A percentile compares a stretch with the other conserved stretches of the same genome.
Conservation (phyloP, 495 filamentous ascomycete genomes). For the Podospora comata region DNA sequence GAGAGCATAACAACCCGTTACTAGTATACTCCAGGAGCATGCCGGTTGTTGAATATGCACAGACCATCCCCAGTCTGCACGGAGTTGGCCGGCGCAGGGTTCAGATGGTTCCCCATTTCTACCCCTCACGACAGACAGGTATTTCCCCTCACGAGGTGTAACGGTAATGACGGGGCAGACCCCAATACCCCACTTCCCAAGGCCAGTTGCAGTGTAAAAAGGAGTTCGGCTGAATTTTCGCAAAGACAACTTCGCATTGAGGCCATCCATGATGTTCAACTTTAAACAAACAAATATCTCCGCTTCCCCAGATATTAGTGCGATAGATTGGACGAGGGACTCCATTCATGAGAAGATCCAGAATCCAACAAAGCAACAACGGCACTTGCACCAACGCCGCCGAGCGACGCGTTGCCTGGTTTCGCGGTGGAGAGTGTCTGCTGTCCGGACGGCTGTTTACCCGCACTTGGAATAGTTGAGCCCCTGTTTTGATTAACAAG, state of each 20-base stretch:
- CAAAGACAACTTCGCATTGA: neutral
- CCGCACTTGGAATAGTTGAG: neutral
- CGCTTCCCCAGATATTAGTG: constrained; percentile 13
- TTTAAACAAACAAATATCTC: neutral
- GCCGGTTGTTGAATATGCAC: neutral
- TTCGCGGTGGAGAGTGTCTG: neutral
- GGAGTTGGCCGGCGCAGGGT: neutral
- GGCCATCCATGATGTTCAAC: constrained; percentile 3
- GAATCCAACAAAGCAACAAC: neutral
- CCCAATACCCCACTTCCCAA: neutral
- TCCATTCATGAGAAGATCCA: neutral
- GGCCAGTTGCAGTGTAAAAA: neutral
- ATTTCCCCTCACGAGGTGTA: neutral
- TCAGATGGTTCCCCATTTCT: neutral
- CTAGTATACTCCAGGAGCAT: neutral
- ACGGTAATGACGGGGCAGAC: neutral
- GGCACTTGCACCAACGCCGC: too few species aligned
- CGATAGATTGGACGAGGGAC: constrained; percentile 1
- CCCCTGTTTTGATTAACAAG: neutral
- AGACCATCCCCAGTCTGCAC: neutral
- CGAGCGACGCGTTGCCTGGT: neutral
- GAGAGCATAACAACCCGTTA: constrained; percentile 1
- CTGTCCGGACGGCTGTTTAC: neutral
- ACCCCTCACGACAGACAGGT: neutral
- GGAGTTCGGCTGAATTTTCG: neutral